A percentile compares a stretch with the other conserved stretches of the same genome.
Evolutionary conservation across 2,329 filamentous ascomycete species (phyloP).

Genomic region (Ophiostoma himal-ulmi): DNA sequence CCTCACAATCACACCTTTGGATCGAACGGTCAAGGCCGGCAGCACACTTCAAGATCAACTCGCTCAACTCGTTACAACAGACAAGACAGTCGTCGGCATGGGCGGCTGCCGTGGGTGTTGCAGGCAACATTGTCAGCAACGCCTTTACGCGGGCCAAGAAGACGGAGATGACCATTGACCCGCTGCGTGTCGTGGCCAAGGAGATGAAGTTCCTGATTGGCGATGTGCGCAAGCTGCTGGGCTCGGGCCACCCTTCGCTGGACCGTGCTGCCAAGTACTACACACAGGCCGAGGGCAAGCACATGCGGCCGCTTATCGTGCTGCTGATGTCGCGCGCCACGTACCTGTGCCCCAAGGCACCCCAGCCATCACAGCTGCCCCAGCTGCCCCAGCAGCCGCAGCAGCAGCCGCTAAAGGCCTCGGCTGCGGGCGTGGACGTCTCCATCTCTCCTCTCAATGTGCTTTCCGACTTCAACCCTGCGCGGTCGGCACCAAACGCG

Average conservation of each 20-base stretch:
- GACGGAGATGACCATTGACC: slow-evolving; percentile 71
- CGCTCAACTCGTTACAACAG: neutral
- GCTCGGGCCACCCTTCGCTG: slow-evolving; percentile 87
- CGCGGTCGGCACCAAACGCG: neutral
- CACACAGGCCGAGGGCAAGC: slow-evolving; percentile 92
- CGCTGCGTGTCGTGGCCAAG: slow-evolving; percentile 82
- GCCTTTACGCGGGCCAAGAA: slow-evolving; percentile 57
- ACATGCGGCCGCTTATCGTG: slow-evolving; percentile 88
- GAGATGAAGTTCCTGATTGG: slow-evolving; percentile 95
- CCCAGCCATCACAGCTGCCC: slow-evolving; percentile 28
- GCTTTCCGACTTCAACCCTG: slow-evolving; percentile 79
- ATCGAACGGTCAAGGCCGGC: slow-evolving; percentile 11
- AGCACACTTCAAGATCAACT: neutral
- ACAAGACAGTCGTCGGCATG: slow-evolving; percentile 53
- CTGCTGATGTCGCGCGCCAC: slow-evolving; percentile 95
- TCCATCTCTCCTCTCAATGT: slow-evolving; percentile 51
- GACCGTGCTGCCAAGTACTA: slow-evolving; percentile 98
- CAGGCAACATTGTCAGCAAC: slow-evolving; percentile 65
- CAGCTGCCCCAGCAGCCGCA: slow-evolving; percentile 32
- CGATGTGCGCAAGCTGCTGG: slow-evolving; percentile 87
- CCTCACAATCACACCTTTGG: neutral
- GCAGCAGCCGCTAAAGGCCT: slow-evolving; percentile 36
- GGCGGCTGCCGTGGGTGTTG: slow-evolving; percentile 66
- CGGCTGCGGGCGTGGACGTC: slow-evolving; percentile 42
- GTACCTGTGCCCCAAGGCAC: slow-evolving; percentile 61